Base-by-base conservation (phyloP, 2,329 filamentous ascomycete genomes). In the Rhexocercosporidium sp. region DNA sequence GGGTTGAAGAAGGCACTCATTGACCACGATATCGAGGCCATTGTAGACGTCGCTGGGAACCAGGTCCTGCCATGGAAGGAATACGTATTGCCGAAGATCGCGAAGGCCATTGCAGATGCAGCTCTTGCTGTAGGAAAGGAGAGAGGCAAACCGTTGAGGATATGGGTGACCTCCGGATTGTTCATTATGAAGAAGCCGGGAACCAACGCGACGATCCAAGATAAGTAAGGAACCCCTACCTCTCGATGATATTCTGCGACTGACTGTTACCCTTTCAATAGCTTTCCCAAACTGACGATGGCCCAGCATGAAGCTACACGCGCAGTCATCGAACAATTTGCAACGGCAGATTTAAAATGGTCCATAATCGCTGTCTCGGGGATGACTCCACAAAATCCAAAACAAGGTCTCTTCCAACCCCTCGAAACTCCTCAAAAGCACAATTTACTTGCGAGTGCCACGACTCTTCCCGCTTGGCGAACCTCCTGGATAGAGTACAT, bases 11-110 rank as follows among this genome's bases (percentile, higher is more conserved):
- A 70, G 12, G 78, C 78, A 5, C 77, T 83, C 34, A 64, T 79
- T 20, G 75, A 78, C 7, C 59, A 76, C 63, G 66, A 74, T 51
- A 81, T 80, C 68, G 78, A 82, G 66, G 80, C 75, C 12, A 75
- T 83, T 22, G 71, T 82, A 64, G 79, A 78, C 63, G 77, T 78
- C 3, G 81, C 81, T 6, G 80, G 80, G 6, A 70, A 79, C 39
- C 77, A 78, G 27, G 77, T 80, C 22, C 64, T 76, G 46, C 77
- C 80, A 3, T 81, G 80, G 79, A 69, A 76, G 34, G 76, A 77
- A 59, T 77, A 74, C 59, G 70, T 78, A 6, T 65, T 81, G 51
- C 77, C 79, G 7, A 74, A 70, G 25, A 80, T 82, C 64, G 78
- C 79, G 62, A 71, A 66, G 34, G 75, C 80, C 7, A 78, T 80